phyloP scores from a whole-genome alignment of 768 basidiomycete species.

The Peribolospora kevripleyi region DNA sequence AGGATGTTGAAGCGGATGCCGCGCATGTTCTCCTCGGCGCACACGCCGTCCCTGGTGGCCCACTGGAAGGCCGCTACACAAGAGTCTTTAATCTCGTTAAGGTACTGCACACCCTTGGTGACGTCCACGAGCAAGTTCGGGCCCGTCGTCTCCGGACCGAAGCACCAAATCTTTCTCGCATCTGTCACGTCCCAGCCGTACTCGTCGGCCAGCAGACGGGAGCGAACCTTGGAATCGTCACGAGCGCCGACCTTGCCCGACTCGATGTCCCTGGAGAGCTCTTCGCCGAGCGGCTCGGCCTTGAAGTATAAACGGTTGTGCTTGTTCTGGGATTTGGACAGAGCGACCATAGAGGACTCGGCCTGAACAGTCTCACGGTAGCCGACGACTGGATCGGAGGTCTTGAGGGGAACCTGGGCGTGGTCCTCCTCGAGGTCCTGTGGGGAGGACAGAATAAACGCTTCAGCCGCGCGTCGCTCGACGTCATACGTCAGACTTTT shows the following conservation, averaged over 20 bases:
- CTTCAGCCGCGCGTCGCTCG: too few species aligned
- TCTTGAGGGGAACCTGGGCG: slow-evolving; percentile 95
- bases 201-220: slow-evolving; percentile 85
- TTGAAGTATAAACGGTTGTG: slow-evolving; percentile 95
- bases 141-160: slow-evolving; percentile 94
- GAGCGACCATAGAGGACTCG: slow-evolving; percentile 81
- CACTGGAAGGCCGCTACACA: slow-evolving; percentile 98
- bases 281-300: slow-evolving; percentile 80
- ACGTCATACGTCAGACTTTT: too few species aligned
- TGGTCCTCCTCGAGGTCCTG: slow-evolving; percentile 92
- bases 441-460: too few species aligned
- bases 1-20: slow-evolving; percentile 65
- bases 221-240: slow-evolving; percentile 94
- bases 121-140: slow-evolving; percentile 92
- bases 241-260: slow-evolving; percentile 56
- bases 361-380: slow-evolving; percentile 94
- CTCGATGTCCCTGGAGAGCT: slow-evolving; percentile 82
- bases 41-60: slow-evolving; percentile 63
- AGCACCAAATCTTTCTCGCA: slow-evolving; percentile 98
- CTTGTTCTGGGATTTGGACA: slow-evolving; percentile 99
- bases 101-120: slow-evolving; percentile 77
- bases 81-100: slow-evolving; percentile 99
- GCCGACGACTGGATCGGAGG: slow-evolving; percentile 82
- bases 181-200: slow-evolving; percentile 98
- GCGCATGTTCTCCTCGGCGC: slow-evolving; percentile 95